These are phyloP conservation scores for Agapanthus africanus DNA, from an alignment of 106 monocot species.

Conservation along the genomic window DNA sequence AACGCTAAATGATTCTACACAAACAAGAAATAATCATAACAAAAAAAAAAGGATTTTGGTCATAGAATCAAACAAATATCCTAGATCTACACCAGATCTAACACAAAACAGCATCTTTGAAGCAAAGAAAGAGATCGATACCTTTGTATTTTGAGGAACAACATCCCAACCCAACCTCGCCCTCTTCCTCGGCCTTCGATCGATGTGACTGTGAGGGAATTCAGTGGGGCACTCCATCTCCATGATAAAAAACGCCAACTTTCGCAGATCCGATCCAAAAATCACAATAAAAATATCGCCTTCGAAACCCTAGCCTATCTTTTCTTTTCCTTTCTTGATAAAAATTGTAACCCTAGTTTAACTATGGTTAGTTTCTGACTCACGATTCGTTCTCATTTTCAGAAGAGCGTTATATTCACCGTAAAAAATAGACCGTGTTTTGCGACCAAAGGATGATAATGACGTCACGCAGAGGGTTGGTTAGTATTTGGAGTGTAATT, in stretches of 20 bases:
- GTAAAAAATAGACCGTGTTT: too few species aligned
- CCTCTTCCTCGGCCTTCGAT: slow-evolving; percentile 45
- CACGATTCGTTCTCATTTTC: background rate
- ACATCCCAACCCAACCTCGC: slow-evolving; percentile 44
- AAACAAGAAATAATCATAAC: too few species aligned
- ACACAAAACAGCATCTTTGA: too few species aligned
- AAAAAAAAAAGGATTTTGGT: too few species aligned
- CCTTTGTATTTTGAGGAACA: slow-evolving; percentile 16
- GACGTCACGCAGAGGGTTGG: too few species aligned
- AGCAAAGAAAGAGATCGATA: too few species aligned
- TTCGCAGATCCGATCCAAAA: background rate
- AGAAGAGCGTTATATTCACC: background rate
- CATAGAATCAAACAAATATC: too few species aligned
- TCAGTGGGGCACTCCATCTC: slow-evolving; percentile 42
- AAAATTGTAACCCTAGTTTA: slow-evolving; percentile 7
- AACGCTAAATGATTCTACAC: too few species aligned
- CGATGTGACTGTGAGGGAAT: slow-evolving; percentile 34
- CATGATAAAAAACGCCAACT: slow-evolving; percentile 14
- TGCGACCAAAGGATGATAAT: too few species aligned
- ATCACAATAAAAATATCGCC: background rate
- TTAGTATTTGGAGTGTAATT: too few species aligned
- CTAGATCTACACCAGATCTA: too few species aligned
- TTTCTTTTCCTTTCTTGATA: too few species aligned
- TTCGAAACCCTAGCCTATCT: slow-evolving; percentile 4
- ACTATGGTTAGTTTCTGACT: slow-evolving; percentile 1